These are phyloP conservation scores for Carex littledalei DNA, from an alignment of 176 grass and related monocot species.

Conservation along the genomic window DNA sequence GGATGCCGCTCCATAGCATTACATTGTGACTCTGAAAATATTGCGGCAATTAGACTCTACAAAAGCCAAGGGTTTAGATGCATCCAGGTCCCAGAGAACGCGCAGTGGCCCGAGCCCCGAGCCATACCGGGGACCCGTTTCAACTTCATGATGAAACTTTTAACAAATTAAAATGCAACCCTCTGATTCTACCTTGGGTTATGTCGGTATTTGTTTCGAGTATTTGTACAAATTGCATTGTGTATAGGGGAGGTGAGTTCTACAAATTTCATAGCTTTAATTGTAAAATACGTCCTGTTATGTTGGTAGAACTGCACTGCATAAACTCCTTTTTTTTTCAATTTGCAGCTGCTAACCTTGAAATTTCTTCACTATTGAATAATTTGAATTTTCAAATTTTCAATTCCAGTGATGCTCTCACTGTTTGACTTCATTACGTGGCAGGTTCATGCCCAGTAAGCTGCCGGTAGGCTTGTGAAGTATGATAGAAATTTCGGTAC, in stretches of 20 bases:
- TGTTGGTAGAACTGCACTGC: background rate
- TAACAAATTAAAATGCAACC: background rate
- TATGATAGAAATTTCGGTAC: no score
- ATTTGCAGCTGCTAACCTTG: background rate
- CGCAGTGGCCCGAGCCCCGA: constrained; percentile 60
- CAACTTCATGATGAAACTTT: constrained; percentile 81
- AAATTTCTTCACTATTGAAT: background rate
- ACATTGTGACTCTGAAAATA: constrained; percentile 74
- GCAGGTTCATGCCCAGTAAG: background rate
- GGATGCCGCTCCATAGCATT: constrained; percentile 71
- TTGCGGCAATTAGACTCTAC: constrained; percentile 57
- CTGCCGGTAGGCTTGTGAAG: no score
- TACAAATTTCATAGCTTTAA: background rate
- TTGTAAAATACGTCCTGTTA: background rate
- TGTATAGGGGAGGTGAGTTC: background rate
- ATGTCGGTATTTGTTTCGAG: background rate
- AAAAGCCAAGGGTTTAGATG: constrained; percentile 64
- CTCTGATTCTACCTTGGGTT: background rate
- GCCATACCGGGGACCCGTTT: constrained; percentile 50
- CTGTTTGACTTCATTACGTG: background rate
- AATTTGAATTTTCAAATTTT: background rate
- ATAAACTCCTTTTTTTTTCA: background rate
- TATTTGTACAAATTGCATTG: background rate
- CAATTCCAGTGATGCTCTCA: background rate
- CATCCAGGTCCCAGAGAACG: constrained; percentile 58